phyloP scores from a whole-genome alignment of 1,284 basidiomycete species.

The Irpex rosettiformis region DNA sequence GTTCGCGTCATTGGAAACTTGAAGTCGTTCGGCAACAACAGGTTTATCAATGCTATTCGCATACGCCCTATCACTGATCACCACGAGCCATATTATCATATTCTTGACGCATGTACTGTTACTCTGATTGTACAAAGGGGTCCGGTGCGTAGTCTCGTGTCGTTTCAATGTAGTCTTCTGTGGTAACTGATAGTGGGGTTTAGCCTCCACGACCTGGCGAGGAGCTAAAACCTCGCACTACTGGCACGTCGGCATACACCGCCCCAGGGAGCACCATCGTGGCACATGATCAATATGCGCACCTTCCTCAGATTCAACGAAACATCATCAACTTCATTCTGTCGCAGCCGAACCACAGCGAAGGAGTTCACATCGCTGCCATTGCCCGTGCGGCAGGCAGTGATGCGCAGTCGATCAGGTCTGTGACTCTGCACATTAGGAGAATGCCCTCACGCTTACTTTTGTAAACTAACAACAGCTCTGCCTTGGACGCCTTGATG shows the following conservation, averaged over 20 bases:
- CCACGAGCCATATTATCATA: constrained; percentile 85
- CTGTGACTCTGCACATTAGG: constrained; percentile 14
- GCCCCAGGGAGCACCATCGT: constrained; percentile 21
- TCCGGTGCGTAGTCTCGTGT: constrained; percentile 33
- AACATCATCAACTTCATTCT: constrained; percentile 47
- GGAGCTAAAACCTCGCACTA: constrained; percentile 7
- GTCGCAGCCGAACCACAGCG: constrained; percentile 29
- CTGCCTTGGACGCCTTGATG: constrained; percentile 49
- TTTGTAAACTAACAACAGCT: constrained; percentile 25
- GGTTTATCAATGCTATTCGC: constrained; percentile 76
- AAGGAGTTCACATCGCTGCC: constrained; percentile 48
- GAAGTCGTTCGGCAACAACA: constrained; percentile 83
- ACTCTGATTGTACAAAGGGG: constrained; percentile 39
- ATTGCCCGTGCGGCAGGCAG: constrained; percentile 34
- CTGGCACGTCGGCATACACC: constrained; percentile 30
- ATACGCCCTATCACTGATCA: constrained; percentile 69
- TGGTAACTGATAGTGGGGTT: too few relatives aligned
- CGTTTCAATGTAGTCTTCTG: too few relatives aligned
- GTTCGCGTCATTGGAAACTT: constrained; percentile 89
- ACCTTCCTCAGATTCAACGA: constrained; percentile 42
- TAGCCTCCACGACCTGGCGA: constrained; percentile 28
- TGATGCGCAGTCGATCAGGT: constrained; percentile 37
- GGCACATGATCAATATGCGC: constrained; percentile 31
- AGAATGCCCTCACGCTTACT: background rate
- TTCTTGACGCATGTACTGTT: constrained; percentile 53